phyloP scores from a whole-genome alignment of 495 filamentous ascomycete species.

The Penicillium nucicola region DNA sequence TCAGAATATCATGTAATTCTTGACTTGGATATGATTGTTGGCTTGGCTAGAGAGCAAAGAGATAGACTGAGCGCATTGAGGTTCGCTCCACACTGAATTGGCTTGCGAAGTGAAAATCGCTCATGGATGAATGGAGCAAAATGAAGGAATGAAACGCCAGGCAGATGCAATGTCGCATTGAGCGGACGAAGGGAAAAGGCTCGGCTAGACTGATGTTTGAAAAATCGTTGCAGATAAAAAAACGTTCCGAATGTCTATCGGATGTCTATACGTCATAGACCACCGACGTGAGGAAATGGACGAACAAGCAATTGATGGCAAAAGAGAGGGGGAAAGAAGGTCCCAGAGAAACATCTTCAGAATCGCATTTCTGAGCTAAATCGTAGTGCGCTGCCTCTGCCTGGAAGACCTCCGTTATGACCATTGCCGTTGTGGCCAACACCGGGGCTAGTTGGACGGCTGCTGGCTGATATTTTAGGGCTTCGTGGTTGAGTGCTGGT shows the following conservation, averaged over 20 bases:
- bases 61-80: not conserved
- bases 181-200: not conserved
- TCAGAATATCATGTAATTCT: no score
- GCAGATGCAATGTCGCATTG: slow-evolving; percentile 18
- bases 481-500: slow-evolving; percentile 47
- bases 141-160: slow-evolving; percentile 15
- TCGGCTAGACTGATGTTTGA: not conserved
- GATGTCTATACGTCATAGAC: slow-evolving; percentile 18
- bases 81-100: not conserved
- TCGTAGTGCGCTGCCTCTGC: slow-evolving; percentile 36
- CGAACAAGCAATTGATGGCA: not conserved
- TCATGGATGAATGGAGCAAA: not conserved
- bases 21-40: no score
- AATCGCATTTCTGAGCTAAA: slow-evolving; percentile 42
- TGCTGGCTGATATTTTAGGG: slow-evolving; percentile 36
- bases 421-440: slow-evolving; percentile 30
- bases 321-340: not conserved
- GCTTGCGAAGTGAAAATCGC: slow-evolving; percentile 4
- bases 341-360: not conserved
- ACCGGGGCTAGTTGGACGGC: slow-evolving; percentile 45
- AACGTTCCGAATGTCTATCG: not conserved
- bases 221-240: not conserved
- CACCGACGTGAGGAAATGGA: not conserved
- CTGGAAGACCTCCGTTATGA: slow-evolving; percentile 25
- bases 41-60: no score